phyloP scores from a whole-genome alignment of 768 basidiomycete genomes.

The Trametes punicea region DNA sequence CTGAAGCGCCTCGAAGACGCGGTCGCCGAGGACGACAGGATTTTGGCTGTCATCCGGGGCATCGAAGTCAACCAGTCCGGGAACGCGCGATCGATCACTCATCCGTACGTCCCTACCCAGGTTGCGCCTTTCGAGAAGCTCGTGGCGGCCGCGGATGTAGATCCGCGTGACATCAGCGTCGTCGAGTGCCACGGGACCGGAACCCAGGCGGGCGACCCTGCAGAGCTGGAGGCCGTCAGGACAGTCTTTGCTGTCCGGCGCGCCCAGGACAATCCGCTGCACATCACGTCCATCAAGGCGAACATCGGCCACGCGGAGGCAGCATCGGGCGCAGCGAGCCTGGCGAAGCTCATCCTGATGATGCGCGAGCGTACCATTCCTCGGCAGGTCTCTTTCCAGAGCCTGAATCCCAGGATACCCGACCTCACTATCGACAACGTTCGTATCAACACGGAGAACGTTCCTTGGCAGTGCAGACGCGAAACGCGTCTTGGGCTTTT shows the following conservation, averaged over 20 bases:
- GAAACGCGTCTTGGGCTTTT: conserved; percentile 51
- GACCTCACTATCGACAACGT: conserved; percentile 46
- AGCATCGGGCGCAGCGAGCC: conserved; percentile 67
- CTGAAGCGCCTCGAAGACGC: conserved; percentile 71
- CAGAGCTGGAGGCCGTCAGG: conserved; percentile 62
- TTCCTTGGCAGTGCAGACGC: conserved; percentile 41
- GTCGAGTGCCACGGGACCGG: conserved; percentile 76
- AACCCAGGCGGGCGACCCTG: conserved; percentile 65
- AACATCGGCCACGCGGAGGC: conserved; percentile 77
- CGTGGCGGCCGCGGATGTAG: conserved; percentile 43
- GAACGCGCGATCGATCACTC: conserved; percentile 63
- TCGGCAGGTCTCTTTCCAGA: conserved; percentile 52
- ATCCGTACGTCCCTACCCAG: conserved; percentile 66
- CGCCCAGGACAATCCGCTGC: conserved; percentile 46
- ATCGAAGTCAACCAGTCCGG: conserved; percentile 73
- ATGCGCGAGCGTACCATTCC: conserved; percentile 55
- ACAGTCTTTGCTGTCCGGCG: conserved; percentile 46
- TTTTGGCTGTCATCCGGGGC: conserved; percentile 66
- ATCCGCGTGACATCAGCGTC: conserved; percentile 49
- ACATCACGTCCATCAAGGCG: conserved; percentile 67
- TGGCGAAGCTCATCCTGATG: conserved; percentile 74
- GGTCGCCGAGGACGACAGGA: conserved; percentile 59
- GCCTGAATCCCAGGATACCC: conserved; percentile 54
- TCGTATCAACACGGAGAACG: conserved; percentile 40
- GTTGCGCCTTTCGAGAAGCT: conserved; percentile 49